Evolutionary conservation across 257 asterid genomes (phyloP).

Genomic region (Solanum chilense): DNA sequence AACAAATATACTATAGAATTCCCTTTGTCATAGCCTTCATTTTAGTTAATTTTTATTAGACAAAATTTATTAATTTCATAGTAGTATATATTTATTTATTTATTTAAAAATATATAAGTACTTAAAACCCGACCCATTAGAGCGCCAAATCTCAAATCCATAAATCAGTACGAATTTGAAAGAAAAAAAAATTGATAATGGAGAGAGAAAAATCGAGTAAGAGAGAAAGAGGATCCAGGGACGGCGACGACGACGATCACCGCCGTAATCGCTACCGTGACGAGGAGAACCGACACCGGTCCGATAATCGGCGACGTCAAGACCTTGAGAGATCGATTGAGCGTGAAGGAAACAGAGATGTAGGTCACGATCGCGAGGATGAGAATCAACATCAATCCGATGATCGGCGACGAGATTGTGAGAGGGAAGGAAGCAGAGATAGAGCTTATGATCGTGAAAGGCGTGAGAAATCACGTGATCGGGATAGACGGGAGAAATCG

Average conservation of each 20-base stretch:
- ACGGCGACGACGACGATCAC: constrained; percentile 16
- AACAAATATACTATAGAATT: background rate
- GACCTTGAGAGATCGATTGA: background rate
- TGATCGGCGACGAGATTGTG: constrained; percentile 24
- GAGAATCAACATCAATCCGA: constrained; percentile 20
- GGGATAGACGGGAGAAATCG: background rate
- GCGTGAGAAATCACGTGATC: background rate
- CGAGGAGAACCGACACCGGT: constrained; percentile 21
- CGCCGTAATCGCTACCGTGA: constrained; percentile 12
- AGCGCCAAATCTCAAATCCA: background rate
- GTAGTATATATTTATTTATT: background rate
- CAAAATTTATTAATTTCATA: background rate
- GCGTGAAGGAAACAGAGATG: background rate
- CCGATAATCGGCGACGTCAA: background rate
- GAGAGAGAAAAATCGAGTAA: constrained; percentile 60
- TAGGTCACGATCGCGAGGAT: background rate
- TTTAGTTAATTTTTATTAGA: background rate
- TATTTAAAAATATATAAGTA: background rate
- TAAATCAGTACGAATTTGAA: background rate
- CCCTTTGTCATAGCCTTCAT: background rate
- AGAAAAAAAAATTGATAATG: background rate
- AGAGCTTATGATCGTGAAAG: background rate
- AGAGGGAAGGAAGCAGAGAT: background rate
- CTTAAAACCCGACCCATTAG: background rate
- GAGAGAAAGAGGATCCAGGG: constrained; percentile 32